Percentiles rank a stretch among this genome's conserved stretches.
Evolutionary conservation across 306 rosid species (phyloP).

Genomic region (Lotus japonicus): DNA sequence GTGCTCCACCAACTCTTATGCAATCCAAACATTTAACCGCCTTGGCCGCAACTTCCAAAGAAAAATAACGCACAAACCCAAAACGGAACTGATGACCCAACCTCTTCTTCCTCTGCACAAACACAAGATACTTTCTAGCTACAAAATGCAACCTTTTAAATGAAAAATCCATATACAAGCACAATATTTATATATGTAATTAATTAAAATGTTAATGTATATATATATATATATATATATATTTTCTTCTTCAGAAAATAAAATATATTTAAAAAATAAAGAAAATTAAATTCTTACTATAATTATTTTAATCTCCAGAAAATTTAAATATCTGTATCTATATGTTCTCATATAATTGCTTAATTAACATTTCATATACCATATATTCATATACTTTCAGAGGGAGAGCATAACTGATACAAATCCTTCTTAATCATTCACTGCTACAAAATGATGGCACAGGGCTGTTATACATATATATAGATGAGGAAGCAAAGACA

Average conservation of each 20-base stretch:
- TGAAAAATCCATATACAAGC: background rate
- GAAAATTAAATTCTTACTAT: background rate
- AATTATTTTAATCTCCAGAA: background rate
- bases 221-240: too few species aligned
- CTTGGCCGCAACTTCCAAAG: too few species aligned
- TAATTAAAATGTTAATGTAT: background rate
- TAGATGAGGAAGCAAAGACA: background rate
- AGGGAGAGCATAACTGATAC: background rate
- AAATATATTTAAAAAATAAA: background rate
- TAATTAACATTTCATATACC: background rate
- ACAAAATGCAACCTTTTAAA: background rate
- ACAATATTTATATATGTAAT: background rate
- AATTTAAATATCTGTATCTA: too few species aligned
- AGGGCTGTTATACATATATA: background rate
- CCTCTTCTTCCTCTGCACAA: too few species aligned
- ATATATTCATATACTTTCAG: background rate
- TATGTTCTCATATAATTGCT: background rate
- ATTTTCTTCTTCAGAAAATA: too few species aligned
- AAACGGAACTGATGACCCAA: too few species aligned
- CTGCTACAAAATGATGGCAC: constrained; percentile 17
- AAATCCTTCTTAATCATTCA: constrained; percentile 11
- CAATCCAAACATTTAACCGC: too few species aligned
- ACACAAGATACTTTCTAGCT: background rate
- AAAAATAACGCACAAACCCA: too few species aligned
- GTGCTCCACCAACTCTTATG: too few species aligned